Evolutionary conservation across 805 yeast species (phyloP).

Genomic region (Yarrowia bubula): DNA sequence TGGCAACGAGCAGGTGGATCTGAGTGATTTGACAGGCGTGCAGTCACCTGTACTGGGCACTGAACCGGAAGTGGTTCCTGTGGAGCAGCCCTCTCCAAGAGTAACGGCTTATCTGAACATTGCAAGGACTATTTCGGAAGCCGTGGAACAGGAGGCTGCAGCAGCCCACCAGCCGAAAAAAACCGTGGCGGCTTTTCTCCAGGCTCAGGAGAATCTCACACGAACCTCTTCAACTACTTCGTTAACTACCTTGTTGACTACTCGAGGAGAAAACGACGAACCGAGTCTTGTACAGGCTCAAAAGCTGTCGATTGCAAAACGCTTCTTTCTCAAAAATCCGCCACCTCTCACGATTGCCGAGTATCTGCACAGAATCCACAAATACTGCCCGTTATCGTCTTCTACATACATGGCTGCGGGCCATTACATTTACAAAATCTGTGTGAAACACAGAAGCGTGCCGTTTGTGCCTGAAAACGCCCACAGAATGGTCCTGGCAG

Average conservation of each 20-base stretch:
- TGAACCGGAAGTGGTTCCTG: neutral
- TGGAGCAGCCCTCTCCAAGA: neutral
- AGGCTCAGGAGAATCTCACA: neutral
- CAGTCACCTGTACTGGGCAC: neutral
- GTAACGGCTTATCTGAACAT: neutral
- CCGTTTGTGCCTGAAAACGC: constrained; percentile 42
- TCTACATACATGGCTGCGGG: constrained; percentile 43
- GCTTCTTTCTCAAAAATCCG: constrained; percentile 39
- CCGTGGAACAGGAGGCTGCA: neutral
- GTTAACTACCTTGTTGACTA: neutral
- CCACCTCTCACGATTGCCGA: constrained; percentile 38
- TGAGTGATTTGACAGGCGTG: neutral
- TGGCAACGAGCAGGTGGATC: neutral
- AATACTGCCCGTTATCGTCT: constrained; percentile 43
- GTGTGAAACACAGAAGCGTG: constrained; percentile 36
- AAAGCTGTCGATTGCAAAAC: constrained; percentile 33
- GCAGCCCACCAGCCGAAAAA: neutral
- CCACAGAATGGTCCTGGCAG: constrained; percentile 48
- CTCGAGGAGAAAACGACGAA: constrained; percentile 6
- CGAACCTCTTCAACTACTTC: constrained; percentile 15
- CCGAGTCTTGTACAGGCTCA: constrained; percentile 22
- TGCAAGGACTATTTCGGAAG: neutral
- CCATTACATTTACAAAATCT: constrained; percentile 38
- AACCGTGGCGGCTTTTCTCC: neutral
- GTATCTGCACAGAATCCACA: constrained; percentile 41